Evolutionary conservation across 768 basidiomycete genomes (phyloP).

Genomic region (Scleroderma citrinum): DNA sequence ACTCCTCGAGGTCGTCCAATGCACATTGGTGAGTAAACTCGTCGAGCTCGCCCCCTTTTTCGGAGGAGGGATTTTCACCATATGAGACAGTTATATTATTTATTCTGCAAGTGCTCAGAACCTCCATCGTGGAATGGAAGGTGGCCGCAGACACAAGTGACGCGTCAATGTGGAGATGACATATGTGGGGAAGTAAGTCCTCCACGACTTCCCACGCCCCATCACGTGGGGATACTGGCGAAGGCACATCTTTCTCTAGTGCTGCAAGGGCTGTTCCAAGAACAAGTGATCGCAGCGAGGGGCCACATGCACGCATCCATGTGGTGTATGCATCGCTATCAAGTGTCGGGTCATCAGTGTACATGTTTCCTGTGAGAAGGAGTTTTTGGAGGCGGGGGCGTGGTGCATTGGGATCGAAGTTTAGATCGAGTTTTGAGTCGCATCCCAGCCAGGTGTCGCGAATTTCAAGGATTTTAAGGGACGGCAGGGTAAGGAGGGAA

Average conservation of each 20-base stretch:
- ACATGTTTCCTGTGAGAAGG: slow-evolving; percentile 28
- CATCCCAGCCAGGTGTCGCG: slow-evolving; percentile 65
- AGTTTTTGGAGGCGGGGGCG: slow-evolving; percentile 12
- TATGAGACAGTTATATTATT: slow-evolving; percentile 19
- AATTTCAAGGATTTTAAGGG: slow-evolving; percentile 56
- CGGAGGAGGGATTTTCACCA: slow-evolving; percentile 5
- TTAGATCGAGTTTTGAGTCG: slow-evolving; percentile 16
- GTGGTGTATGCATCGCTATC: slow-evolving; percentile 20
- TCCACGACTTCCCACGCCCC: background rate
- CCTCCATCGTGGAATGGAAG: slow-evolving; percentile 17
- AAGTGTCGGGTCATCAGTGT: slow-evolving; percentile 8
- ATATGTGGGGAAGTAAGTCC: slow-evolving; percentile 7
- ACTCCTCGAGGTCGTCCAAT: slow-evolving; percentile 26
- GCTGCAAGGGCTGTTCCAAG: slow-evolving; percentile 19
- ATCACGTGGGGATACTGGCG: background rate
- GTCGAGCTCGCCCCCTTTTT: slow-evolving; percentile 10
- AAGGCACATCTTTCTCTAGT: background rate
- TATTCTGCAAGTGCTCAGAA: slow-evolving; percentile 11
- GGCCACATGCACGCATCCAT: slow-evolving; percentile 21
- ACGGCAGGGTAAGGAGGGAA: slow-evolving; percentile 56
- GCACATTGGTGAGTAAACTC: slow-evolving; percentile 25
- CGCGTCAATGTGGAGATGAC: slow-evolving; percentile 22
- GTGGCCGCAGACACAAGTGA: slow-evolving; percentile 19
- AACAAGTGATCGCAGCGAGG: slow-evolving; percentile 13
- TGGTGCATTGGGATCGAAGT: background rate